Percentiles rank a stretch among this genome's conserved stretches.
These are phyloP conservation scores for Pycnococcus provasolii DNA, from an alignment of 139 green algal genomes.

Conservation along the genomic window DNA sequence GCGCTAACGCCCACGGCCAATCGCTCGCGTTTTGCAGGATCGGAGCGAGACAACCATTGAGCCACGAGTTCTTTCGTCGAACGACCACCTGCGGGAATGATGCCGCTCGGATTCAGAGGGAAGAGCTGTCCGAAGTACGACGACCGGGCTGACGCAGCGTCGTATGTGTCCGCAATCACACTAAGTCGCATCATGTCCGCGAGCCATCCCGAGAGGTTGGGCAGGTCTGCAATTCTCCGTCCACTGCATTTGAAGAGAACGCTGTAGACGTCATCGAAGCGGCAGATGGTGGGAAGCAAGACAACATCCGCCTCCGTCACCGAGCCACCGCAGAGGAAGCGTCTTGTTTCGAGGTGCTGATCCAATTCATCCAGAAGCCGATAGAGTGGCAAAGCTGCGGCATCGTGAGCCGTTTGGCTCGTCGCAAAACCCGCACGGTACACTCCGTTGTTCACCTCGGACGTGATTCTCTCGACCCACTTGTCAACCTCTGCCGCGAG, in stretches of 20 bases:
- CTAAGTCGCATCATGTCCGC: conserved; percentile 57
- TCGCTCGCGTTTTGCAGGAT: too few relatives aligned
- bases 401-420: conserved; percentile 3
- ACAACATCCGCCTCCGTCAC: conserved; percentile 87
- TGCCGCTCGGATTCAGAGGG: conserved; percentile 79
- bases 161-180: conserved; percentile 45
- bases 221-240: conserved; percentile 57
- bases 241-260: conserved; percentile 77
- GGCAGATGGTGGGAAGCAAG: conserved; percentile 77
- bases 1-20: too few relatives aligned
- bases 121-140: conserved; percentile 79
- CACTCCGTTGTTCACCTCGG: conserved; percentile 90
- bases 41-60: too few relatives aligned
- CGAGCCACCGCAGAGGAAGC: conserved; percentile 66
- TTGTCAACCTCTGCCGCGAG: too few relatives aligned
- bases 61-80: too few relatives aligned
- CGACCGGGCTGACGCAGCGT: conserved; percentile 56
- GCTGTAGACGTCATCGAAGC: conserved; percentile 54
- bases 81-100: conserved; percentile 44
- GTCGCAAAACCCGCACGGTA: conserved; percentile 74
- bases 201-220: conserved; percentile 64
- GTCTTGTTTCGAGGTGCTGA: conserved; percentile 48
- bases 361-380: conserved; percentile 35
- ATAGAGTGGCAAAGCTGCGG: neutral
- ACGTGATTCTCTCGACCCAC: too few relatives aligned